A percentile compares a stretch with the other conserved stretches of the same genome.
Evolutionary conservation across 192 early-diverging fungal genomes (phyloP).

Genomic region (Linnemannia schmuckeri): DNA sequence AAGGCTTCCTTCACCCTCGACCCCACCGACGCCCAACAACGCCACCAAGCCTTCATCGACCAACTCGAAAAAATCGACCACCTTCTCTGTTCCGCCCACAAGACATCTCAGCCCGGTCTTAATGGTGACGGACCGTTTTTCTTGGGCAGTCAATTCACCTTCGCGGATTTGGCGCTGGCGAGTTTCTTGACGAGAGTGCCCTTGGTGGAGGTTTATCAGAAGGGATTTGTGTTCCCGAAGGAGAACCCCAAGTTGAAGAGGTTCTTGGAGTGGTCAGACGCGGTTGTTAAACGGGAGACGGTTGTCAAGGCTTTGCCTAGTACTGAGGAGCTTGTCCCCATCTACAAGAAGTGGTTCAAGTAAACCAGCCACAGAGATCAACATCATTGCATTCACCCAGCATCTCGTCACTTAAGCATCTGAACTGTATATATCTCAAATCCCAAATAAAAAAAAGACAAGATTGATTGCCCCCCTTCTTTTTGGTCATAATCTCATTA

Average conservation of each 20-base stretch:
- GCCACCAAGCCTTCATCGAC: conserved; percentile 27
- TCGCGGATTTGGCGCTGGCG: conserved; percentile 62
- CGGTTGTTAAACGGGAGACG: conserved; percentile 15
- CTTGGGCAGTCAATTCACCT: conserved; percentile 53
- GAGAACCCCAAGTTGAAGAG: conserved; percentile 33
- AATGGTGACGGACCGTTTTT: conserved; percentile 57
- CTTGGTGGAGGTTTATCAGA: conserved; percentile 28
- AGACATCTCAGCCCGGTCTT: conserved; percentile 4
- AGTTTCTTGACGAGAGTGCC: conserved; percentile 55
- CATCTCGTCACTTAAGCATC: no score
- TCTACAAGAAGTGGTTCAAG: conserved; percentile 9
- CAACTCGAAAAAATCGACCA: conserved; percentile 38
- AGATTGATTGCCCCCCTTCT: no score
- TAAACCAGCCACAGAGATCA: neutral
- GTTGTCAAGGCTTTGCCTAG: conserved; percentile 12
- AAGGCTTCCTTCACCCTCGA: conserved; percentile 21
- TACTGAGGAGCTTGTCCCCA: conserved; percentile 16
- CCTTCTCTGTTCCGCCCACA: conserved; percentile 18
- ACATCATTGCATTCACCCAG: no score
- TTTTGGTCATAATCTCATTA: no score
- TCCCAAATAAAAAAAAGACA: no score
- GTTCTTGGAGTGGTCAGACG: conserved; percentile 48
- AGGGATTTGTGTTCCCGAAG: conserved; percentile 19
- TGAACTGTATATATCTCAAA: no score
- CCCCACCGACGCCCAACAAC: conserved; percentile 13